Base-by-base conservation (phyloP, 129 eudicot species). In the Ambrosia artemisiifolia region DNA sequence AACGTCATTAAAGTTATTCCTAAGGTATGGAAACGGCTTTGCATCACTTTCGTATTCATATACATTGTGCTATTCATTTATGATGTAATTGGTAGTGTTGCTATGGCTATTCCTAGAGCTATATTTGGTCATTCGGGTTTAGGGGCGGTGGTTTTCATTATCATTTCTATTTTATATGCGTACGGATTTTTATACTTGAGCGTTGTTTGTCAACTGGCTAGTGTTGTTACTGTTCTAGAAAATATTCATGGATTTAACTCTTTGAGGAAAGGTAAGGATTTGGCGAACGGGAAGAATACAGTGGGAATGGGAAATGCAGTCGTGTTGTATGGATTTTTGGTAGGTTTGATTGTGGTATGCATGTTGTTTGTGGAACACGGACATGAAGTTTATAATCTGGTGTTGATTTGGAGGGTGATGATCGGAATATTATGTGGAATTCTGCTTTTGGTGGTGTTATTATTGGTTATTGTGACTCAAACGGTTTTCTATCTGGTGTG, bases 1-100 rank as follows among this genome's bases (percentile, higher is more conserved):
- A 53, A 59, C 4, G 81, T 87, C 32, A 55, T 87, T 46, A 72
- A 62, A 30, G 79, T 76, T 1, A 73, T 82, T 3, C 90, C 84
- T 11, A 76, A 69, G 54, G 82, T 85, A 3, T 85, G 84, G 86
- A 79, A 68, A 43, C 43, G 44, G 2, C 16, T 76, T 0, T 43
- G 33, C 16, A 51, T 59, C 44, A 76, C 80, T 18, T 67, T 76
- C n/a, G 13, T 46, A 17, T 46, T 6, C 18, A 68, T 68, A 14
- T 76, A 76, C 60, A 7, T 68, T 3, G 42, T 69, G 11, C 13
- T 76, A 6, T 67, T 76, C 33, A 8, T 76, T 20, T 76, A 56
- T 51, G 20, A 68, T 30, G 47, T 76, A 3, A 55, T 66, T 9
- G 19, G 11, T 2, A 40, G 51, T 28, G 40, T 62, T 0, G 49